A percentile compares a stretch with the other conserved stretches of the same genome.
Evolutionary conservation across 805 yeast genomes (phyloP).

Genomic region (Metschnikowia koreensis): DNA sequence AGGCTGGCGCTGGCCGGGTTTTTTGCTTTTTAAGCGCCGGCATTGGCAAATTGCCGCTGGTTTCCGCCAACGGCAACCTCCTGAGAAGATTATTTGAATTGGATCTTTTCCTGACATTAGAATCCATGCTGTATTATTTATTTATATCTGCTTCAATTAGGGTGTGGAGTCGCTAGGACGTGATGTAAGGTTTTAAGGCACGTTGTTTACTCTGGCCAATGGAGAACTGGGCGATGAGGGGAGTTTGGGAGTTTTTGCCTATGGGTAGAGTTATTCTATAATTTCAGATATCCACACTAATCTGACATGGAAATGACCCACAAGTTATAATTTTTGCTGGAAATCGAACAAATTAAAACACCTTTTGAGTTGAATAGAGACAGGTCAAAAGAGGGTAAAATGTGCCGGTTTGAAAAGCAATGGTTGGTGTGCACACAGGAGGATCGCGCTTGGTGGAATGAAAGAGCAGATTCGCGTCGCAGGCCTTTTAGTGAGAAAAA

Average conservation of each 20-base stretch:
- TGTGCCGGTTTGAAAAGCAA: constrained; percentile 9
- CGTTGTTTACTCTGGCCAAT: not conserved
- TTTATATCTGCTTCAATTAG: too few species aligned
- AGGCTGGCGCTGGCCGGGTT: constrained; percentile 6
- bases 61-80: constrained; percentile 40
- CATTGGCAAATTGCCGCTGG: constrained; percentile 39
- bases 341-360: not conserved
- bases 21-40: constrained; percentile 35
- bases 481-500: not conserved
- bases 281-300: not conserved
- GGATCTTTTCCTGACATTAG: constrained; percentile 7
- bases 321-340: not conserved
- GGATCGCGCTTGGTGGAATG: constrained; percentile 7
- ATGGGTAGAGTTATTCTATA: not conserved
- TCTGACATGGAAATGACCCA: not conserved
- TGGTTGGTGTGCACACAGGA: constrained; percentile 5
- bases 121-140: not conserved
- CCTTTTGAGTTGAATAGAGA: not conserved
- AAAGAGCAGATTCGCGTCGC: constrained; percentile 11
- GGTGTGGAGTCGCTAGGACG: too few species aligned
- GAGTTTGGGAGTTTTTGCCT: not conserved
- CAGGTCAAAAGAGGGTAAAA: not conserved
- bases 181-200: not conserved
- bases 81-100: not conserved
- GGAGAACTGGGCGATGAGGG: too few species aligned